Conservation (phyloP, 345 rosid species). For the Leavenworthia alabamica region DNA sequence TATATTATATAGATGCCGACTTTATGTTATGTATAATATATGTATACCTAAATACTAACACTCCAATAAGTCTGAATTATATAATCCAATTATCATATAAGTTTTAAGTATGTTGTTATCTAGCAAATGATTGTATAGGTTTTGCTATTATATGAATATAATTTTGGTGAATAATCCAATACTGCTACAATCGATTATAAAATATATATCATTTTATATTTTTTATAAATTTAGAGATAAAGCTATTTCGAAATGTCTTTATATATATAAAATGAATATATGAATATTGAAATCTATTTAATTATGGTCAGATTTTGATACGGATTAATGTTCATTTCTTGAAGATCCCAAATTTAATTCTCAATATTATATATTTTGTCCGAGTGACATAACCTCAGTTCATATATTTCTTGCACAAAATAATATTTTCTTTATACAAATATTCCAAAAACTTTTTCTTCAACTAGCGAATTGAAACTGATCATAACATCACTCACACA, state of each 20-base stretch:
- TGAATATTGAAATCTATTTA: not conserved
- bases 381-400: conserved; percentile 10
- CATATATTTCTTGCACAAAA: conserved; percentile 17
- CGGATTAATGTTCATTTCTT: not conserved
- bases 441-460: not conserved
- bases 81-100: conserved; percentile 5
- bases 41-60: conserved; percentile 19
- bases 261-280: not conserved
- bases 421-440: conserved; percentile 25
- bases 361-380: conserved; percentile 11
- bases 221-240: not conserved
- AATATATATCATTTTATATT: too few species aligned
- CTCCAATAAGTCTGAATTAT: conserved; percentile 19
- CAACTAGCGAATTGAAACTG: conserved; percentile 17
- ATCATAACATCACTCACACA: conserved; percentile 24
- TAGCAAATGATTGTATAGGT: not conserved
- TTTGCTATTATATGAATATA: conserved; percentile 1
- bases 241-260: not conserved
- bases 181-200: too few species aligned
- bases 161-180: conserved; percentile 4
- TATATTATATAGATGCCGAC: not conserved
- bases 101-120: not conserved
- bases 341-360: not conserved
- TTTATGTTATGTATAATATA: conserved; percentile 20
- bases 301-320: not conserved